Conservation (phyloP, 2,329 filamentous ascomycete species). For the Epichloe baconii region DNA sequence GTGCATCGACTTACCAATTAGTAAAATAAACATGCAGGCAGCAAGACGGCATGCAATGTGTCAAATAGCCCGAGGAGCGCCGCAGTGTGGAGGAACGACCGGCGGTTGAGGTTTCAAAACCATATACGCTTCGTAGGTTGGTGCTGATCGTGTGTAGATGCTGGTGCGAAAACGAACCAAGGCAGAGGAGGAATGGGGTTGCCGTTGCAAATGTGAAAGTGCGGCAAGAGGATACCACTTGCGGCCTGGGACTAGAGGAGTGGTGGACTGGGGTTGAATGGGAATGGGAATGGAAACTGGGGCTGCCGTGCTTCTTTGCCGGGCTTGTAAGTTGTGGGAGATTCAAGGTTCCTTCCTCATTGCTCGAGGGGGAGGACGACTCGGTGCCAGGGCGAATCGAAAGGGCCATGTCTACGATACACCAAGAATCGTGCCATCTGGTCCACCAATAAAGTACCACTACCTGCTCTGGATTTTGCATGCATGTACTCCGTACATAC, state of each 20-base stretch:
- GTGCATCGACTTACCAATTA: constrained; percentile 3
- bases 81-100: background rate
- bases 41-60: constrained; percentile 1
- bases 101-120: constrained; percentile 2
- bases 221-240: constrained; percentile 11
- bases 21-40: background rate
- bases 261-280: background rate
- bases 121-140: constrained; percentile 7
- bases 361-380: constrained; percentile 2
- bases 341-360: background rate
- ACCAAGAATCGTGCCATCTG: background rate
- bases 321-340: background rate
- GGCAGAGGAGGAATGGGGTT: constrained; percentile 14
- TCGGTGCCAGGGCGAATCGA: constrained; percentile 1
- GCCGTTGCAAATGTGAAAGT: constrained; percentile 13
- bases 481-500: background rate
- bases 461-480: background rate
- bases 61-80: background rate
- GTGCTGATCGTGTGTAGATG: constrained; percentile 13
- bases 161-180: constrained; percentile 10
- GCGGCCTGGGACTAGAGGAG: constrained; percentile 6
- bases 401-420: background rate
- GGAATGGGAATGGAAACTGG: background rate
- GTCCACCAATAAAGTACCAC: background rate
- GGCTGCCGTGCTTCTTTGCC: constrained; percentile 4